Evolutionary conservation across 176 grass and related monocot species (phyloP).

Genomic region (Bromus sterilis): DNA sequence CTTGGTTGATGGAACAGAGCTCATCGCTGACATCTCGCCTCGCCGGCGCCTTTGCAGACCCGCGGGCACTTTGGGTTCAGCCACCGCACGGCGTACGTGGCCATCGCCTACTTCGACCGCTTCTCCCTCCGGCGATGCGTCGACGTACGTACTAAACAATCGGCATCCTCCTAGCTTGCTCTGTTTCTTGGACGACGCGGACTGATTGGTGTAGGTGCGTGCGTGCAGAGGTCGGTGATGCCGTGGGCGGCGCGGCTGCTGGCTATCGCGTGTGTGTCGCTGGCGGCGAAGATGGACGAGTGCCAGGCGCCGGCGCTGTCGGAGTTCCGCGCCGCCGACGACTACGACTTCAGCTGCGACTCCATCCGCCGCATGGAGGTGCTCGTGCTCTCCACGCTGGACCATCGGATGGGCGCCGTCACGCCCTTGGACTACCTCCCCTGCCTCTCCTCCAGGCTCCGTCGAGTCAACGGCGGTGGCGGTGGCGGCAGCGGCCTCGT

Average conservation of each 20-base stretch:
- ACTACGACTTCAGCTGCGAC: conserved; percentile 39
- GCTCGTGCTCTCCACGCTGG: conserved; percentile 74
- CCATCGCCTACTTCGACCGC: conserved; percentile 72
- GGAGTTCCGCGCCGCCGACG: conserved; percentile 35
- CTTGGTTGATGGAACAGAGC: neutral
- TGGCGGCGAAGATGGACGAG: conserved; percentile 97
- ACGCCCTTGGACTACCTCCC: conserved; percentile 78
- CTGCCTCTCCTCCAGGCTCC: conserved; percentile 41
- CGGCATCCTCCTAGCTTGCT: neutral
- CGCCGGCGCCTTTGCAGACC: conserved; percentile 35
- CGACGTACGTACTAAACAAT: conserved; percentile 38
- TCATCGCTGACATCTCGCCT: neutral
- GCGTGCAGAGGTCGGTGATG: conserved; percentile 43
- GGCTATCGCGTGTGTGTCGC: conserved; percentile 64
- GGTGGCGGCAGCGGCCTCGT: neutral
- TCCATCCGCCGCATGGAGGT: conserved; percentile 72
- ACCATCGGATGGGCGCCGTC: conserved; percentile 62
- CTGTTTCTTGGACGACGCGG: neutral
- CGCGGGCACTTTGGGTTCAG: conserved; percentile 56
- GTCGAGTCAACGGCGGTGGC: neutral
- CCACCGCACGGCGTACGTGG: conserved; percentile 69
- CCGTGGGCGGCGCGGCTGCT: conserved; percentile 61
- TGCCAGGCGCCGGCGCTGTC: conserved; percentile 46
- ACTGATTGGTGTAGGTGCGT: neutral
- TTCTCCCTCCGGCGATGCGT: conserved; percentile 61